These are phyloP conservation scores for Phytophthora colocasiae DNA, from an alignment of 352 stramenopile genomes.

Conservation along the genomic window DNA sequence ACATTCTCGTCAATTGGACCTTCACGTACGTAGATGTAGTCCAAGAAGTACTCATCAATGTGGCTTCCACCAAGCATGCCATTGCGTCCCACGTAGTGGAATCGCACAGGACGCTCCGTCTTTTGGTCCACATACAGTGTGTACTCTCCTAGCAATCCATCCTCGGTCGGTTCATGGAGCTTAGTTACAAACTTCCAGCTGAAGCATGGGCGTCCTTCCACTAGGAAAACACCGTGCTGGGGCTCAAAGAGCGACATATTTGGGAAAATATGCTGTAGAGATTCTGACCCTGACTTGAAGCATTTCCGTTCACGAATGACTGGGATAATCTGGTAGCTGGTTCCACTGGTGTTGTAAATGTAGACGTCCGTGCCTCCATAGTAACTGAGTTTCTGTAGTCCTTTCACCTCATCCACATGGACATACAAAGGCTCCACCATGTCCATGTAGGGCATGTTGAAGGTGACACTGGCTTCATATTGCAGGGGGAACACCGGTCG, in stretches of 20 bases:
- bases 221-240: slow-evolving; percentile 78
- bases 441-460: slow-evolving; percentile 91
- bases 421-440: slow-evolving; percentile 90
- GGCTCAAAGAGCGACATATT: slow-evolving; percentile 87
- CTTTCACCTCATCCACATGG: slow-evolving; percentile 74
- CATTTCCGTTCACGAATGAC: slow-evolving; percentile 82
- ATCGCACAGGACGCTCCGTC: slow-evolving; percentile 79
- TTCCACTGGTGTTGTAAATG: slow-evolving; percentile 85
- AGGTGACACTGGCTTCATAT: slow-evolving; percentile 88
- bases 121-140: slow-evolving; percentile 86
- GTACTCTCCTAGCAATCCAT: slow-evolving; percentile 85
- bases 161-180: slow-evolving; percentile 53
- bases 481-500: slow-evolving; percentile 78
- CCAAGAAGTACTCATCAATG: slow-evolving; percentile 91
- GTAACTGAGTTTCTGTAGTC: slow-evolving; percentile 88
- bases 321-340: slow-evolving; percentile 85
- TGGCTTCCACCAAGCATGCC: slow-evolving; percentile 86
- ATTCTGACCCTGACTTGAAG: slow-evolving; percentile 58
- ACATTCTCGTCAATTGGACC: slow-evolving; percentile 70
- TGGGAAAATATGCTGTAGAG: slow-evolving; percentile 87
- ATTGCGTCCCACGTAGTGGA: slow-evolving; percentile 90
- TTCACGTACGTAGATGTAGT: slow-evolving; percentile 89
- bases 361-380: slow-evolving; percentile 90
- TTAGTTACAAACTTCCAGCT: slow-evolving; percentile 86
- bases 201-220: slow-evolving; percentile 78